Conservation (phyloP, 345 rosid species). For the Gossypium turneri region DNA sequence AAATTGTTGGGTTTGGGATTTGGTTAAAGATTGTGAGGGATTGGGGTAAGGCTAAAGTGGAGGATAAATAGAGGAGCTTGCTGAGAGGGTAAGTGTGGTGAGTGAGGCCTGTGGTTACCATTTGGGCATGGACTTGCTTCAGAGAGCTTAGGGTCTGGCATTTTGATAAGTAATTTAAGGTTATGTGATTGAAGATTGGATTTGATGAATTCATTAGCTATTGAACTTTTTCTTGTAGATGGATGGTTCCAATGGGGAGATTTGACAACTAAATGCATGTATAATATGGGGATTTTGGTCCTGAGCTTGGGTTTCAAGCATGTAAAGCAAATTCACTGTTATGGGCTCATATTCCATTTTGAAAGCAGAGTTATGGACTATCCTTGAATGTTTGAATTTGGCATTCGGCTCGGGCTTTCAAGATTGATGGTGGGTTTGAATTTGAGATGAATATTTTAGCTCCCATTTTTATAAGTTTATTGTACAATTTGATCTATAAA, state of each 20-base stretch:
- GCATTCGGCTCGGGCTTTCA: too few species aligned
- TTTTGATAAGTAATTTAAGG: conserved; percentile 36
- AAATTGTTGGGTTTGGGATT: conserved; percentile 45
- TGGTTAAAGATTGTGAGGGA: conserved; percentile 47
- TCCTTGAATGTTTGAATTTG: too few species aligned
- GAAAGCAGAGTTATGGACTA: too few species aligned
- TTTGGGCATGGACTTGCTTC: conserved; percentile 51
- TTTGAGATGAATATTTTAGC: too few species aligned
- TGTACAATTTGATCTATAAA: too few species aligned
- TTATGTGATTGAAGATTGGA: conserved; percentile 36
- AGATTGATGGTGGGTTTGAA: too few species aligned
- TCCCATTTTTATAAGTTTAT: too few species aligned
- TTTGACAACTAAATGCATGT: too few species aligned
- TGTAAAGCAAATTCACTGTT: not conserved
- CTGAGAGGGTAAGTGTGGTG: conserved; percentile 64
- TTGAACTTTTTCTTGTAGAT: not conserved
- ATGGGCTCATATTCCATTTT: not conserved
- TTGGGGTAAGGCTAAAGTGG: conserved; percentile 34
- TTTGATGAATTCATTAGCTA: conserved; percentile 41
- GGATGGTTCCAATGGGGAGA: not conserved
- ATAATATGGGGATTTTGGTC: not conserved
- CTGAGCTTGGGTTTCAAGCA: not conserved
- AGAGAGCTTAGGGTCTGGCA: conserved; percentile 40
- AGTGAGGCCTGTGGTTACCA: conserved; percentile 43
- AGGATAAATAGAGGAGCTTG: conserved; percentile 43